Evolutionary conservation across 495 filamentous ascomycete species (phyloP).

Genomic region (Niebla homalea): DNA sequence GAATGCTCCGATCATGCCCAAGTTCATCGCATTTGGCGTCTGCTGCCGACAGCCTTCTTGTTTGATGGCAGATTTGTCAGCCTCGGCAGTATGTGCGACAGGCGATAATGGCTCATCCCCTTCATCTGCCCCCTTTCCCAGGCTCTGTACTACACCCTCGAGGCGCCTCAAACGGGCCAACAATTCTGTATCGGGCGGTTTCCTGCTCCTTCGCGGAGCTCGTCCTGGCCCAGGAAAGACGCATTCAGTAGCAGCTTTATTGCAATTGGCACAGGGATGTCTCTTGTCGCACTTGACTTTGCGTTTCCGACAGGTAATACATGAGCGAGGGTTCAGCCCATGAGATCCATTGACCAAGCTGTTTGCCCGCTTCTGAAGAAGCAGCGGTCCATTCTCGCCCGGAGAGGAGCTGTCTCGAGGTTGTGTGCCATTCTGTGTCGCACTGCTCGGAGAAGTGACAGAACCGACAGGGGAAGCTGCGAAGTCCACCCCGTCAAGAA

Average conservation of each 20-base stretch:
- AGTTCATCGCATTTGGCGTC: slow-evolving; percentile 1
- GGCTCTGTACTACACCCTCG: slow-evolving; percentile 66
- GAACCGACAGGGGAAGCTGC: slow-evolving; percentile 7
- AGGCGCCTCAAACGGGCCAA: slow-evolving; percentile 63
- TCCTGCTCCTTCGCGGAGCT: slow-evolving; percentile 56
- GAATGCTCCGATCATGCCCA: slow-evolving; percentile 3
- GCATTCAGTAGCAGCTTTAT: slow-evolving; percentile 64
- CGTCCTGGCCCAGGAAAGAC: slow-evolving; percentile 72
- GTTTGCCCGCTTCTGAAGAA: background rate
- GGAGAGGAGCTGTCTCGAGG: slow-evolving; percentile 3
- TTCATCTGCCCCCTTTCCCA: slow-evolving; percentile 35
- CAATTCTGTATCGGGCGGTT: slow-evolving; percentile 59
- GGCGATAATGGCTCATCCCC: slow-evolving; percentile 12
- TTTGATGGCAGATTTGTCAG: background rate
- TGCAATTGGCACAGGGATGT: slow-evolving; percentile 73
- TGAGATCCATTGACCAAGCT: background rate
- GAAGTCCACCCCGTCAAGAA: slow-evolving; percentile 1
- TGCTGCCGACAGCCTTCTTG: background rate
- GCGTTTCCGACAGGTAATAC: slow-evolving; percentile 68
- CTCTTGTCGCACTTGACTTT: slow-evolving; percentile 86
- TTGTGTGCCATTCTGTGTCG: background rate
- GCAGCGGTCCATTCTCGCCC: slow-evolving; percentile 3
- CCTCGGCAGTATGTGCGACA: background rate
- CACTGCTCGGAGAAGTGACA: background rate
- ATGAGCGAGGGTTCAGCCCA: slow-evolving; percentile 51